phyloP scores from a whole-genome alignment of 148 eudicot genomes.

The Chenopodium suecicum region DNA sequence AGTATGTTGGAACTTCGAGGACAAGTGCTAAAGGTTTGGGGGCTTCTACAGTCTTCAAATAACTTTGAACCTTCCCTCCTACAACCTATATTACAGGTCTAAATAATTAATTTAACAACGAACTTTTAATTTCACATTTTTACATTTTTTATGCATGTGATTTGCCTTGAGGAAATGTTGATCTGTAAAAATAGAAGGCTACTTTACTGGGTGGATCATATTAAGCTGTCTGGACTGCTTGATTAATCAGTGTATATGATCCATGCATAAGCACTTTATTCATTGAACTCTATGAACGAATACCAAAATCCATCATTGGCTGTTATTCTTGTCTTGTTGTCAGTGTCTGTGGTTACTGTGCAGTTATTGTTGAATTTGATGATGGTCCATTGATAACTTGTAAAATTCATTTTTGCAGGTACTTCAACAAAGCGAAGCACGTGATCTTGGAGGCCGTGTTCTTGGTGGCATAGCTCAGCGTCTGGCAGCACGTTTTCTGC shows the following conservation, averaged over 20 bases:
- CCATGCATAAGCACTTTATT: background rate
- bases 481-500: constrained; percentile 66
- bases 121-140: background rate
- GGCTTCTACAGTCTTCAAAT: constrained; percentile 66
- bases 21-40: constrained; percentile 88
- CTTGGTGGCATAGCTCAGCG: constrained; percentile 92
- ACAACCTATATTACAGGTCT: constrained; percentile 91
- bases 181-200: background rate
- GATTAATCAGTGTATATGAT: background rate
- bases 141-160: background rate
- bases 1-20: constrained; percentile 81
- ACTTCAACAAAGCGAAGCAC: constrained; percentile 86
- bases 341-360: background rate
- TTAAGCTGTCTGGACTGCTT: background rate
- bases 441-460: constrained; percentile 82
- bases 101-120: background rate
- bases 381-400: background rate
- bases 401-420: constrained; percentile 42
- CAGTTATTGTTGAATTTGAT: background rate
- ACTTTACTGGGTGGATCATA: background rate
- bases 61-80: constrained; percentile 81
- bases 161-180: background rate
- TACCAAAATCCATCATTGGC: background rate
- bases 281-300: background rate
- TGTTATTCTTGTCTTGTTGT: background rate